Conservation (phyloP, 257 asterid species). For the Solanum ossicruentum region DNA sequence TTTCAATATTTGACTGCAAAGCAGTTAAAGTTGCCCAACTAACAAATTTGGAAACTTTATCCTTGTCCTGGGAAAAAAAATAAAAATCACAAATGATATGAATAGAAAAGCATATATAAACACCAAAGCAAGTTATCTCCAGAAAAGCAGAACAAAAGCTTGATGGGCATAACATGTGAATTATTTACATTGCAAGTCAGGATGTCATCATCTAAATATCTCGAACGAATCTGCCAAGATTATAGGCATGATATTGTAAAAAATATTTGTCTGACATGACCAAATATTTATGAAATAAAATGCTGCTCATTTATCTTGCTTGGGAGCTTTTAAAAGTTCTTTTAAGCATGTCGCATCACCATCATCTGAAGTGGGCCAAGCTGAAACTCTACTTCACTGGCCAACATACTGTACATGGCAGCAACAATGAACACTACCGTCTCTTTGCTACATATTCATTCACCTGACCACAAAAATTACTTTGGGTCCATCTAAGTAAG, state of each 20-base stretch:
- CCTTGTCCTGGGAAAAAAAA: conserved; percentile 35
- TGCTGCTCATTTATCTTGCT: neutral
- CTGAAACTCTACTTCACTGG: neutral
- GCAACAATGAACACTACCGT: neutral
- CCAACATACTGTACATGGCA: neutral
- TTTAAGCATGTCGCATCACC: neutral
- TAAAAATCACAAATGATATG: neutral
- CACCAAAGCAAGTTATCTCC: neutral
- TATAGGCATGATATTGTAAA: neutral
- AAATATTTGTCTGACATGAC: neutral
- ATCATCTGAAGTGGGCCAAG: neutral
- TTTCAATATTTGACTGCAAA: conserved; percentile 25
- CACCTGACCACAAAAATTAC: neutral
- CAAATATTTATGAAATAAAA: neutral
- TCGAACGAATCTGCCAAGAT: neutral
- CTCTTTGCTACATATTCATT: neutral
- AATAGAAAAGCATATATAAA: neutral
- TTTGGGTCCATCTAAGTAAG: neutral
- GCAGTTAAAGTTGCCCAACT: conserved; percentile 66
- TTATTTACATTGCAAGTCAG: neutral
- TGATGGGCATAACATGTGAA: neutral
- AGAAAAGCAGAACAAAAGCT: neutral
- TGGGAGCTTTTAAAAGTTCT: neutral
- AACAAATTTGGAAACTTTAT: conserved; percentile 49
- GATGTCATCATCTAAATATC: neutral